Evolutionary conservation across 2,329 filamentous ascomycete species (phyloP).

Genomic region (Pseudopyricularia javanii): DNA sequence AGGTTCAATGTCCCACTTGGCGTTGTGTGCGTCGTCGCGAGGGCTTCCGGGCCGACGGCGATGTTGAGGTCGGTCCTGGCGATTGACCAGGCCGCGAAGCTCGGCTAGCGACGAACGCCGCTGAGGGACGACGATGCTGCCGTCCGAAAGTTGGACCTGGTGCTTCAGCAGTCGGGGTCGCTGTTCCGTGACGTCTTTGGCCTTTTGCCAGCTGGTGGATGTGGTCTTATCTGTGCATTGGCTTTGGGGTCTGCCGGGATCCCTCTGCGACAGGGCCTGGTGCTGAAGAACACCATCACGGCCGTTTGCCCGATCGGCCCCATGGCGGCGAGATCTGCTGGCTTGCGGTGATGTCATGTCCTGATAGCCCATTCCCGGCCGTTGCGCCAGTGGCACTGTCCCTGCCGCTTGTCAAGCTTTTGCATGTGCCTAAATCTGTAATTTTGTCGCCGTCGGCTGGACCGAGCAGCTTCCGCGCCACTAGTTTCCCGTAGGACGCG

Average conservation of each 20-base stretch:
- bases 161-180: background rate
- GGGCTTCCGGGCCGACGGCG: background rate
- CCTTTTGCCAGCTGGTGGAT: background rate
- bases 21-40: background rate
- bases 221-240: background rate
- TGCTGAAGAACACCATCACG: background rate
- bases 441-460: background rate
- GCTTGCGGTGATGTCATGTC: background rate
- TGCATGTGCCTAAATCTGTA: background rate
- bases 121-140: constrained; percentile 1
- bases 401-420: background rate
- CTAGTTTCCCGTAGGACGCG: background rate
- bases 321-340: background rate
- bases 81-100: background rate
- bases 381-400: background rate
- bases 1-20: background rate
- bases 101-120: background rate
- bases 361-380: background rate
- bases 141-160: background rate
- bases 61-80: background rate
- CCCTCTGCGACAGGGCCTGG: background rate
- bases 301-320: background rate
- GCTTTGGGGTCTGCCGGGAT: background rate
- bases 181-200: background rate
- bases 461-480: background rate